These are phyloP conservation scores for Termitomyces sp. DNA, from an alignment of 768 basidiomycete species.

Conservation along the genomic window DNA sequence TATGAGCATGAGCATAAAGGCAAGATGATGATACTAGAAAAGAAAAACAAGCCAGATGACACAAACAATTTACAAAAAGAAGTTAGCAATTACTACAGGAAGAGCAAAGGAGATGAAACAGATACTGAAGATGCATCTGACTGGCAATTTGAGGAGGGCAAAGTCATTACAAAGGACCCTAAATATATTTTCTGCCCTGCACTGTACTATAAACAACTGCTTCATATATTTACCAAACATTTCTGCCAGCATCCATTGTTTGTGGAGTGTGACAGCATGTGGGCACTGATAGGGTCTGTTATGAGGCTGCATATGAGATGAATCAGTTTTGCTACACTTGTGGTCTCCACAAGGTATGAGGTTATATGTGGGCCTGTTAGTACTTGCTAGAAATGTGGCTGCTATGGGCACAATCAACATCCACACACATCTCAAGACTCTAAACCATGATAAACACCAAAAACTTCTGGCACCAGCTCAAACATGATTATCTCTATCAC, in stretches of 20 bases:
- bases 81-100: neutral
- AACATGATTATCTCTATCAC: neutral
- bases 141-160: conserved; percentile 26
- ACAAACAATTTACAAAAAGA: neutral
- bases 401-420: neutral
- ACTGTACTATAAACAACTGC: conserved; percentile 20
- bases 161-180: conserved; percentile 13
- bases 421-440: neutral
- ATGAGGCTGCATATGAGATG: neutral
- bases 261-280: neutral
- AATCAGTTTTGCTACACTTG: neutral
- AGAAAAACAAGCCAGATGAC: neutral
- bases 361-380: neutral
- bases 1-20: too few relatives aligned
- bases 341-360: neutral
- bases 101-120: conserved; percentile 2
- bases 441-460: neutral
- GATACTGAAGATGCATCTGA: conserved; percentile 25
- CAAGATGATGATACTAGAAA: too few relatives aligned
- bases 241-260: neutral
- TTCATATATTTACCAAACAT: conserved; percentile 22
- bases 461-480: conserved; percentile 3
- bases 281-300: neutral
- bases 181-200: conserved; percentile 28
- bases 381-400: conserved; percentile 3